Evolutionary conservation across 805 yeast genomes (phyloP).

Genomic region (Lipomyces anomalus): DNA sequence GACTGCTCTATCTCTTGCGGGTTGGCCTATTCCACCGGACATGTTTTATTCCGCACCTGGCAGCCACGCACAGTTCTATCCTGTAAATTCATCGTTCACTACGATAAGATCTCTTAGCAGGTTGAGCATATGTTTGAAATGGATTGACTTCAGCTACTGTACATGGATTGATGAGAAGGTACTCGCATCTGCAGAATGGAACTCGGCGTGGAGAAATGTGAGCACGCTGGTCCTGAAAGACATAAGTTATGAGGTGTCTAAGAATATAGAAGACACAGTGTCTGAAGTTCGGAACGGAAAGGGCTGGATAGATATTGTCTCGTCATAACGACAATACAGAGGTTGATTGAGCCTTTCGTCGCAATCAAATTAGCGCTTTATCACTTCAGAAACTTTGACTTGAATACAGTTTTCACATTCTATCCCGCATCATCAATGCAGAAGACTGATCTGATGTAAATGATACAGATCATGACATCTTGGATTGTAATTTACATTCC

Average conservation of each 20-base stretch:
- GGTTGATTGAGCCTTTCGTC: no score
- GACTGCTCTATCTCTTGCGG: conserved; percentile 16
- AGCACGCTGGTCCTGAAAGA: conserved; percentile 13
- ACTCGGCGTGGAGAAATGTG: conserved; percentile 15
- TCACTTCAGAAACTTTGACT: no score
- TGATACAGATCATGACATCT: no score
- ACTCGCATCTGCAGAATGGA: conserved; percentile 18
- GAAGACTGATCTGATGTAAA: no score
- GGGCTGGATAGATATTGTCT: no score
- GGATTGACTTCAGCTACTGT: conserved; percentile 21
- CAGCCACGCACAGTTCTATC: conserved; percentile 13
- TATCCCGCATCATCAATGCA: no score
- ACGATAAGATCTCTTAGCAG: conserved; percentile 12
- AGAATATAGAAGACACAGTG: neutral
- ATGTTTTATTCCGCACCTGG: conserved; percentile 17
- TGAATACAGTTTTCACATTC: no score
- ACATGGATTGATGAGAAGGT: conserved; percentile 18
- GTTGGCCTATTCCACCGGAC: conserved; percentile 25
- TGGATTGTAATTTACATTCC: no score
- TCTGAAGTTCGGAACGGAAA: no score
- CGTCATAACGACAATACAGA: no score
- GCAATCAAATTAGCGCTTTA: no score
- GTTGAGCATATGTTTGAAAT: conserved; percentile 10
- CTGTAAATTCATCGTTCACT: conserved; percentile 7
- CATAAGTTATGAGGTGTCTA: neutral